Base-by-base conservation (phyloP, 179 eudicot species). In the Corrigiola litoralis region DNA sequence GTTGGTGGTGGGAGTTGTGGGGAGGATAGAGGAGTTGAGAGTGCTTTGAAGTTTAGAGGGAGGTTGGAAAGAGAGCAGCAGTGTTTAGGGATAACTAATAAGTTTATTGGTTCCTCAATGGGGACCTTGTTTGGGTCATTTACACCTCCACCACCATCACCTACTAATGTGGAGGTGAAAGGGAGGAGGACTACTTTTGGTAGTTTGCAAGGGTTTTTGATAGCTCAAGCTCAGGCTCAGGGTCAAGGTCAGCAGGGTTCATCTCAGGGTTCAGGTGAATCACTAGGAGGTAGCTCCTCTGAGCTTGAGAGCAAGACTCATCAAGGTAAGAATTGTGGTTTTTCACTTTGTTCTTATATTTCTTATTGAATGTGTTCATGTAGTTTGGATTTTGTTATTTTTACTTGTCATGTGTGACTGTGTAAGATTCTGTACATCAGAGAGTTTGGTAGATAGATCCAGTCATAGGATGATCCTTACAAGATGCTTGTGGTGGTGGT, bases 201-300 rank as follows among this genome's bases (percentile, higher is more conserved):
- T 44, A 80, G 83, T 58, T 80, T 80, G 68, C 80, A 80, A 63
- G 83, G 83, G 67, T 67, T 80, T 38, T 66, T 79, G 67, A 67
- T 54, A 9, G 72, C 75, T 25, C 75, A 78, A 31, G 75, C 25
- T 42, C 54, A 21, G 51, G 34, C 23, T 61, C 66, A 31, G 49
- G 25, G 29, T 38, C 73, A 67, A 10, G 70, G 37, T 38, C 79
- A 68, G 33, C 77, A 72, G 58, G 75, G 77, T 38, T 56, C 74
- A 5, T 71, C 85, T 18, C 92, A 79, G 63, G 87, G 87, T 23
- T 85, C 94, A 10, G 73, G 78, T 34, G 98, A 87, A 58, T 85
- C 96, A 37, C 86, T 69, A 61, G 92, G 90, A 41, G 92, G 92
- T 24, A 68, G 84, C 33, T 86, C 95, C 9, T 89, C 96, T 16